phyloP scores from a whole-genome alignment of 2,329 filamentous ascomycete species.

The Cladosporium cucumerinum region DNA sequence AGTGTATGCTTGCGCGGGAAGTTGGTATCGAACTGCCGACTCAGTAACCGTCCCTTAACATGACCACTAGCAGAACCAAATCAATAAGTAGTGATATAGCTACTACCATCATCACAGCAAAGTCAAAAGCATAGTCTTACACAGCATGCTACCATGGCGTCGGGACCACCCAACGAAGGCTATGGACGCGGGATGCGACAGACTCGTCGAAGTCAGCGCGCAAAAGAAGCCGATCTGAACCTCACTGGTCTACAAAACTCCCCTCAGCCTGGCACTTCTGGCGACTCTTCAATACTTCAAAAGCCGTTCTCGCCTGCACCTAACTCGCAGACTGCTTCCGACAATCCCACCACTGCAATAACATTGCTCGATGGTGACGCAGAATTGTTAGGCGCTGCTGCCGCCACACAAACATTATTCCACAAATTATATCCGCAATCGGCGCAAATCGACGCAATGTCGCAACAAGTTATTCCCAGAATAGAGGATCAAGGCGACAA shows the following conservation, averaged over 20 bases:
- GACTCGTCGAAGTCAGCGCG: neutral
- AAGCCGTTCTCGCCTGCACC: neutral
- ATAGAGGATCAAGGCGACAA: neutral
- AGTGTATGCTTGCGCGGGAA: neutral
- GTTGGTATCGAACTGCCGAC: neutral
- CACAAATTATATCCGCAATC: neutral
- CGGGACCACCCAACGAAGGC: neutral
- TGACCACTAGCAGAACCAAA: neutral
- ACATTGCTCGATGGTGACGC: neutral
- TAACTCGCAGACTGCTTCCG: no score
- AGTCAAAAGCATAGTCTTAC: neutral
- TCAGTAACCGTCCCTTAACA: neutral
- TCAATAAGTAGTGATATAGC: neutral
- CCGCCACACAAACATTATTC: neutral
- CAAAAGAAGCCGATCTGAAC: neutral
- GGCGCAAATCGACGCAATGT: neutral
- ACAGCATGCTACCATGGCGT: conserved; percentile 6
- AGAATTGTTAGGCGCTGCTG: neutral
- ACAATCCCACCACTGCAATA: neutral
- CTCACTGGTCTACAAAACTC: neutral
- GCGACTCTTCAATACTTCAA: neutral
- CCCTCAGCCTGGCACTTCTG: neutral
- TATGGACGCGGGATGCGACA: conserved; percentile 2
- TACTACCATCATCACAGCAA: neutral
- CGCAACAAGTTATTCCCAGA: neutral